Evolutionary conservation across 1,284 basidiomycete species (phyloP).

Genomic region (Trametes polyzona): DNA sequence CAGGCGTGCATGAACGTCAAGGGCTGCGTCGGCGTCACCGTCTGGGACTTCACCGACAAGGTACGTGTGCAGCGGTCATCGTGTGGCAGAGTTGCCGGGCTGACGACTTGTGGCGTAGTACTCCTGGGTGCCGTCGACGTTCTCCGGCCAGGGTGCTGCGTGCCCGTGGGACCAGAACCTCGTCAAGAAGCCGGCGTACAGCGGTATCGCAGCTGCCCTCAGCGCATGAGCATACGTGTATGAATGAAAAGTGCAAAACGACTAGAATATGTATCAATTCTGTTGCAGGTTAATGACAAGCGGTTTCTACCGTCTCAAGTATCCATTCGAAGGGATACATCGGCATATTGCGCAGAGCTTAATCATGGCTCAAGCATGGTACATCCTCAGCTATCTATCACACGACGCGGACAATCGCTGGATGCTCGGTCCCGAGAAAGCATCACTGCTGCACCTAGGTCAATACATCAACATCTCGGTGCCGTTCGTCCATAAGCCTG

Average conservation of each 20-base stretch:
- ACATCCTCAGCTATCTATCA: too few species aligned
- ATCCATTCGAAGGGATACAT: too few species aligned
- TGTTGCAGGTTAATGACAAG: neutral
- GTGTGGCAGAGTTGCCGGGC: neutral
- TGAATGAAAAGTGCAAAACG: neutral
- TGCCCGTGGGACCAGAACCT: conserved; percentile 38
- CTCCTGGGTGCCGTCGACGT: conserved; percentile 41
- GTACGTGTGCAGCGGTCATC: neutral
- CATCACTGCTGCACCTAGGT: too few species aligned
- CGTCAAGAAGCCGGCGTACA: conserved; percentile 30
- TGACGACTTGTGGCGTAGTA: conserved; percentile 28
- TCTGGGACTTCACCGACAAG: conserved; percentile 56
- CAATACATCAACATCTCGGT: too few species aligned
- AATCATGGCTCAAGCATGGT: neutral
- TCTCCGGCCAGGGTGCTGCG: conserved; percentile 41
- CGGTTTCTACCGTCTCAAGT: neutral
- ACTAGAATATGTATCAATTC: conserved; percentile 2
- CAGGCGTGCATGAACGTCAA: conserved; percentile 46
- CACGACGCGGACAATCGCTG: too few species aligned
- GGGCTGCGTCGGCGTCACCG: conserved; percentile 51
- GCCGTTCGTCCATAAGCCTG: too few species aligned
- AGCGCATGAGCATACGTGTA: neutral
- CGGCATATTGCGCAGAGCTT: too few species aligned
- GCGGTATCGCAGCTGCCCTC: conserved; percentile 26
- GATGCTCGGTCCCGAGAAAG: too few species aligned